Conservation (phyloP, 306 rosid genomes). For the Luffa acutangula region DNA sequence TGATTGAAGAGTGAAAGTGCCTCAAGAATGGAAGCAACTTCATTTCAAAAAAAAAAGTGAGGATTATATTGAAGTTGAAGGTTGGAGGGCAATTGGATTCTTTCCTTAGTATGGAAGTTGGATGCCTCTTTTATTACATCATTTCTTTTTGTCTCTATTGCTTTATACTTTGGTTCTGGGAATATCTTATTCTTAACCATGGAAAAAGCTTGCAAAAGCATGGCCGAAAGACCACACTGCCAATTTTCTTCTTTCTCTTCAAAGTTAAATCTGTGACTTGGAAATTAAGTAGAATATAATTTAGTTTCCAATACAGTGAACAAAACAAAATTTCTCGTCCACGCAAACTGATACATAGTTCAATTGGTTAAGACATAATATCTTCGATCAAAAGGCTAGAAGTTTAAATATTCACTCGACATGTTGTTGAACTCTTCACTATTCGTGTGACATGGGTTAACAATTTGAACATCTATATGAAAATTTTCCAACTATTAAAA, state of each 20-base stretch:
- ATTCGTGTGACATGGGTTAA: too few relatives aligned
- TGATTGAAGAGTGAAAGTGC: too few relatives aligned
- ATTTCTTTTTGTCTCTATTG: background rate
- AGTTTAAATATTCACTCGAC: too few relatives aligned
- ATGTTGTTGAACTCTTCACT: too few relatives aligned
- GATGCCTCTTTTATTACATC: background rate
- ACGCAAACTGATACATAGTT: too few relatives aligned
- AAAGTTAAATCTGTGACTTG: background rate
- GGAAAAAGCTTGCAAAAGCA: background rate
- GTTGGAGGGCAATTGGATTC: background rate
- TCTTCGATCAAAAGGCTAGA: too few relatives aligned
- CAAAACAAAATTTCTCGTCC: background rate
- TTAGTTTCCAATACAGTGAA: too few relatives aligned
- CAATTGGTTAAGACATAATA: too few relatives aligned
- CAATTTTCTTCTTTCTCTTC: background rate
- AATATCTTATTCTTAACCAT: background rate
- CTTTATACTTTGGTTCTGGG: background rate
- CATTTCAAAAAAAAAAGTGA: background rate
- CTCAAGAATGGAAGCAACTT: too few relatives aligned
- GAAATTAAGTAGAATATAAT: background rate
- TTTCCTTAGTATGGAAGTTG: slow-evolving; percentile 4
- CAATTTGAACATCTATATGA: too few relatives aligned
- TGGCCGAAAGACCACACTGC: background rate
- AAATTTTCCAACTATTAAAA: too few relatives aligned
- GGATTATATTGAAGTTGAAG: background rate